Percentiles rank a stretch among this genome's conserved stretches.
Conservation (phyloP, 1,139 yeast genomes). For the Tardiomyces digboiensis region DNA sequence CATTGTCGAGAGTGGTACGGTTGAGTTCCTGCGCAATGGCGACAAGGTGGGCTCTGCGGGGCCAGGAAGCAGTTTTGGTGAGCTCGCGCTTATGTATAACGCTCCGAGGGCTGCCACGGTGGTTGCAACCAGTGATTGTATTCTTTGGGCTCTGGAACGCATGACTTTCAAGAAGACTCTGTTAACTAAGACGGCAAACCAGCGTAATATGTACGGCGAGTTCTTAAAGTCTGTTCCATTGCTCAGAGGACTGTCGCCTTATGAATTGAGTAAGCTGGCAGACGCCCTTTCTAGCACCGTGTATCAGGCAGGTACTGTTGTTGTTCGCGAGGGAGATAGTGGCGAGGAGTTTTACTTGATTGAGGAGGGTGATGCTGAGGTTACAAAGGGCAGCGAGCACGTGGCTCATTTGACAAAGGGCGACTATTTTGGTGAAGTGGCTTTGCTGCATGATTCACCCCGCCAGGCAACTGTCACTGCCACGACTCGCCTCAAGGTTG, state of each 20-base stretch:
- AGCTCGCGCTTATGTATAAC: conserved; percentile 93
- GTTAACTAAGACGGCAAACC: conserved; percentile 81
- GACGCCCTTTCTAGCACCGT: conserved; percentile 83
- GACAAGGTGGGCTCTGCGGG: conserved; percentile 64
- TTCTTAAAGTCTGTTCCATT: conserved; percentile 84
- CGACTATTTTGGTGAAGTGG: conserved; percentile 95
- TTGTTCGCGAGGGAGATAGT: conserved; percentile 79
- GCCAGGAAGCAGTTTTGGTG: conserved; percentile 91
- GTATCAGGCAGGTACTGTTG: conserved; percentile 61
- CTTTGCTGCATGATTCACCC: conserved; percentile 82
- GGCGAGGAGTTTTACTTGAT: conserved; percentile 91
- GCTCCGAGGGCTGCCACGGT: conserved; percentile 98
- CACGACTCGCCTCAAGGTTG: conserved; percentile 67
- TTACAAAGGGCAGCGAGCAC: conserved; percentile 44
- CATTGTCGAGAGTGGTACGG: conserved; percentile 77
- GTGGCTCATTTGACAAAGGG: conserved; percentile 63
- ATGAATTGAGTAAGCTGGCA: conserved; percentile 86
- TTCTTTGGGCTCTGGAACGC: conserved; percentile 90
- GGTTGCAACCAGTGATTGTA: conserved; percentile 57
- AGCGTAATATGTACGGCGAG: conserved; percentile 84
- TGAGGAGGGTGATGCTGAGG: conserved; percentile 80
- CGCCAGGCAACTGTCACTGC: conserved; percentile 94
- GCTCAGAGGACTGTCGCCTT: conserved; percentile 56
- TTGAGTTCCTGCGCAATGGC: conserved; percentile 72
- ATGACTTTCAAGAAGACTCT: conserved; percentile 86